Evolutionary conservation across 176 grass and related monocot species (phyloP), one percentile per base, ranked within the genome.

Genomic region (Areca catechu): DNA sequence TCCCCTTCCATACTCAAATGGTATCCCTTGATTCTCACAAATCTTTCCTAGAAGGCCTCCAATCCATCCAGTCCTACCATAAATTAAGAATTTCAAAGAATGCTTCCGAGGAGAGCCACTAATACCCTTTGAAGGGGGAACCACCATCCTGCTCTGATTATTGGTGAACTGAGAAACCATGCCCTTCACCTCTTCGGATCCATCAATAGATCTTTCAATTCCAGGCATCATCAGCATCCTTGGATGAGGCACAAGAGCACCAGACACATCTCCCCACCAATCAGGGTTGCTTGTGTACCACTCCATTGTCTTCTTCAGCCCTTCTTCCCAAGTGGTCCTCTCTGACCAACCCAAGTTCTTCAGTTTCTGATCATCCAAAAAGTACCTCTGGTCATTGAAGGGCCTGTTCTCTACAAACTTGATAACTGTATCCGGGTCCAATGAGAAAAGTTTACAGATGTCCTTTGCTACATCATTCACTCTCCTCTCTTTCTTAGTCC

Each of bases 251-350:
- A 56, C 14, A 17, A 67, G 25, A 37, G 65, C 65, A 21, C 65
- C 65, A 1, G 65, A 55, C 30, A 67, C 65, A 67, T 67, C 65
- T 6, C 65, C 65, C 65, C 65, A 67, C 65, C 65, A 67, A 4
- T 56, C 65, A 20, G 65, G 65, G 34, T 67, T 54, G 27, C 18
- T 67, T 51, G 54, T 67, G 27, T 67, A 67, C 65, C 65, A 67
- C n/a, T 67, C 51, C 65, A 67, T 67, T 25, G 65, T 67, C 51
- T 55, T 67, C 50, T 67, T 67, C n/a, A 67, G 64, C 29, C 64
- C 64, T 4, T 67, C 64, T 15, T 67, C 64, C 64, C 64, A 67
- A 15, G 10, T 20, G 24, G 64, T 67, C n/a, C 64, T 6, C 25
- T 67, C 64, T 30, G 51, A 67, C 64, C 64, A 67, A 34, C 64